Percentiles rank a stretch among this genome's conserved stretches.
phyloP scores from a whole-genome alignment of 2,329 filamentous ascomycete genomes.

The Stagonosporopsis cucurbitacearum region DNA sequence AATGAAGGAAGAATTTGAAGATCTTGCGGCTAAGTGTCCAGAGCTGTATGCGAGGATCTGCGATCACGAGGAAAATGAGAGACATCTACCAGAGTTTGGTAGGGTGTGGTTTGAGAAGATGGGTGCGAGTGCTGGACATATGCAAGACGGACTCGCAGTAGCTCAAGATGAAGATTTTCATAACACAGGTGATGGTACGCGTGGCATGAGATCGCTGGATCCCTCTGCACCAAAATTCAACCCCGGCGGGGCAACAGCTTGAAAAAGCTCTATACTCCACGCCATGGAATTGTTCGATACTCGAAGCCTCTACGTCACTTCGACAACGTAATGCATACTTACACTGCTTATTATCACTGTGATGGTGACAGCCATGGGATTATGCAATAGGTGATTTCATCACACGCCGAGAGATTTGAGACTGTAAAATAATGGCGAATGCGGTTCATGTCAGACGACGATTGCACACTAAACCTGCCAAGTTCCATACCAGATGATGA shows the following conservation, averaged over 20 bases:
- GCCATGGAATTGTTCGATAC: background rate
- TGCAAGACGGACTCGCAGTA: background rate
- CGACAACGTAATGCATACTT: background rate
- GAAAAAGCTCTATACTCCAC: background rate
- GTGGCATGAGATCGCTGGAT: background rate
- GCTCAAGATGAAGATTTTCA: background rate
- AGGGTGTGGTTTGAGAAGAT: conserved; percentile 3
- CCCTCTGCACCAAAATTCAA: background rate
- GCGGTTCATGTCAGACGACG: background rate
- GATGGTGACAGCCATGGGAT: background rate
- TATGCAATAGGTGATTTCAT: too few relatives aligned
- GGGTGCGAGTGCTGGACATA: too few relatives aligned
- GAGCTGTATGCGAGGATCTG: background rate
- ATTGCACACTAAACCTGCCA: background rate
- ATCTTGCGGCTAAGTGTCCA: background rate
- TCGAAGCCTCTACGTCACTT: background rate
- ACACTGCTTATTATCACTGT: background rate
- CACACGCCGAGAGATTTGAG: too few relatives aligned
- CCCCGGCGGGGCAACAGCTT: background rate
- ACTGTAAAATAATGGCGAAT: background rate
- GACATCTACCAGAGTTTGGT: background rate
- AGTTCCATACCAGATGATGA: background rate
- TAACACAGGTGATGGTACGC: background rate
- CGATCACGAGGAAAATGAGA: conserved; percentile 20
- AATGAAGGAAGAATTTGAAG: background rate